These are phyloP conservation scores for Boletus sp. DNA, from an alignment of 768 basidiomycete species.

Conservation along the genomic window DNA sequence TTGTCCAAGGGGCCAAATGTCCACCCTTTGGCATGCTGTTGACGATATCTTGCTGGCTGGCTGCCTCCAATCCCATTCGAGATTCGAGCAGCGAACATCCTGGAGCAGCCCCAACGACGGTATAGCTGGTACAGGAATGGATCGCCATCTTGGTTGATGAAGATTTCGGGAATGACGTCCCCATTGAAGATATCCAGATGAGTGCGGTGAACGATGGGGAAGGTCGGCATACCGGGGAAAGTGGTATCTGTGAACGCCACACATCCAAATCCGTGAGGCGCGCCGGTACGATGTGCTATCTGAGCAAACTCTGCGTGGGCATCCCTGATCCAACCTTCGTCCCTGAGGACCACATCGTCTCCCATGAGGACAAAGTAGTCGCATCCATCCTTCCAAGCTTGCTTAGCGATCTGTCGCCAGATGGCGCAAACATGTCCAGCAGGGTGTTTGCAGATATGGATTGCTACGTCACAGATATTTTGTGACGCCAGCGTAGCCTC, in stretches of 20 bases:
- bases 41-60: conserved; percentile 43
- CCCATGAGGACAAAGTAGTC: conserved; percentile 54
- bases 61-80: conserved; percentile 47
- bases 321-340: conserved; percentile 51
- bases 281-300: conserved; percentile 28
- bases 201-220: conserved; percentile 52
- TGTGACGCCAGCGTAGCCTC: conserved; percentile 35
- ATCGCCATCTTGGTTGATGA: conserved; percentile 59
- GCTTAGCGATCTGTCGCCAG: conserved; percentile 49
- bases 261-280: conserved; percentile 51
- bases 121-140: conserved; percentile 60
- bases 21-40: conserved; percentile 45
- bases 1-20: conserved; percentile 44
- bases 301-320: conserved; percentile 37
- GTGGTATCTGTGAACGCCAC: conserved; percentile 53
- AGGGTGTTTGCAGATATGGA: conserved; percentile 39
- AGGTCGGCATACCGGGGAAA: conserved; percentile 62
- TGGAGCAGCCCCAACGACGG: conserved; percentile 50
- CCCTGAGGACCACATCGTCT: conserved; percentile 49
- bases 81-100: conserved; percentile 42
- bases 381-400: conserved; percentile 46
- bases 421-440: conserved; percentile 49
- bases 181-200: conserved; percentile 57
- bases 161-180: conserved; percentile 46
- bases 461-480: conserved; percentile 37